Conservation (phyloP, 805 yeast genomes). For the Candida loeiensis region DNA sequence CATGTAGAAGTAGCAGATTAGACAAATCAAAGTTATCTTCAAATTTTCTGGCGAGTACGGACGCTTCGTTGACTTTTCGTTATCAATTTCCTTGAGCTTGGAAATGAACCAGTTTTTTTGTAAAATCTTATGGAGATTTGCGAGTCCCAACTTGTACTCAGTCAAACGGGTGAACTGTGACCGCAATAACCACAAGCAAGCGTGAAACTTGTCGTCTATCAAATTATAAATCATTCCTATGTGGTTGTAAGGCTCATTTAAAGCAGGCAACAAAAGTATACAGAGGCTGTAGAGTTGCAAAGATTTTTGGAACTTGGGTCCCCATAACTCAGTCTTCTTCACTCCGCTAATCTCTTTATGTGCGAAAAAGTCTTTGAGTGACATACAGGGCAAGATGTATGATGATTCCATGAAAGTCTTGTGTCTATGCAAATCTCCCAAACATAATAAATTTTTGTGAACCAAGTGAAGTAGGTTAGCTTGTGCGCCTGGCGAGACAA, state of each 20-base stretch:
- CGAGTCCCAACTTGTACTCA: slow-evolving; percentile 43
- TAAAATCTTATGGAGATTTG: slow-evolving; percentile 41
- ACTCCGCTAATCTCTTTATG: slow-evolving; percentile 26
- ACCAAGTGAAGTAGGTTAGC: slow-evolving; percentile 40
- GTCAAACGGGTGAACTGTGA: slow-evolving; percentile 53
- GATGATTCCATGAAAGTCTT: slow-evolving; percentile 46
- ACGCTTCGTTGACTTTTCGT: background rate
- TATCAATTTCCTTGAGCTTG: slow-evolving; percentile 20
- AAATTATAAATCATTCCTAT: slow-evolving; percentile 45
- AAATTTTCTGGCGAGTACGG: slow-evolving; percentile 9
- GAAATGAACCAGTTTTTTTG: slow-evolving; percentile 33
- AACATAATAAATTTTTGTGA: slow-evolving; percentile 48
- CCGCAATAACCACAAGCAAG: slow-evolving; percentile 52
- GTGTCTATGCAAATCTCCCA: slow-evolving; percentile 61
- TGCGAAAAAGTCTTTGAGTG: slow-evolving; percentile 27
- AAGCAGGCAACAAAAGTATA: slow-evolving; percentile 56
- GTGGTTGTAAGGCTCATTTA: slow-evolving; percentile 64
- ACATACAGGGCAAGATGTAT: slow-evolving; percentile 35
- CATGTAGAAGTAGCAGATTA: slow-evolving; percentile 41
- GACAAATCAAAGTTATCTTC: slow-evolving; percentile 26
- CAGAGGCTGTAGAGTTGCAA: slow-evolving; percentile 46
- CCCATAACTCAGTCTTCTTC: slow-evolving; percentile 38
- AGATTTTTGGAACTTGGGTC: slow-evolving; percentile 24
- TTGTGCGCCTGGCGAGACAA: slow-evolving; percentile 18
- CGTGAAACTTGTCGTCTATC: slow-evolving; percentile 44